These are phyloP conservation scores for Mortierella alpina DNA, from an alignment of 192 early-diverging fungal genomes.

Conservation along the genomic window DNA sequence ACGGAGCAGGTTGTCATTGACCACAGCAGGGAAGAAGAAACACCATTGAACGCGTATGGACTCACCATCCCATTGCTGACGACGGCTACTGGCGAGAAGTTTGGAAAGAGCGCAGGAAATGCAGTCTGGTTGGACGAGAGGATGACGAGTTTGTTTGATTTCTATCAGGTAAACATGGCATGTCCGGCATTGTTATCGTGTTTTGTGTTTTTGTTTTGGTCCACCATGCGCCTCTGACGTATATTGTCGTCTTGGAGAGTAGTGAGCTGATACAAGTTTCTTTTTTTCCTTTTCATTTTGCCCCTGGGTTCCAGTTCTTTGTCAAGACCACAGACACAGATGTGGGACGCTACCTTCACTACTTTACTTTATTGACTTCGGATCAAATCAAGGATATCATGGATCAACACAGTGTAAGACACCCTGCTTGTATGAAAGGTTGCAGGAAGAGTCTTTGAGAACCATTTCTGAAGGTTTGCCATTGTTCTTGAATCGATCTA, in stretches of 20 bases:
- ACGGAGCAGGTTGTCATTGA: conserved; percentile 44
- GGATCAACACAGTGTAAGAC: conserved; percentile 70
- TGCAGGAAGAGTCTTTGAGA: not conserved
- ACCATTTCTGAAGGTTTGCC: not conserved
- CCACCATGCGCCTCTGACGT: not conserved
- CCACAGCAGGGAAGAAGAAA: not conserved
- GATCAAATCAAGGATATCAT: conserved; percentile 71
- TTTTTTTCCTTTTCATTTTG: not conserved
- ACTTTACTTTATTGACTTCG: conserved; percentile 84
- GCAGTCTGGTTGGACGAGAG: conserved; percentile 91
- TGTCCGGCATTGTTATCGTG: not conserved
- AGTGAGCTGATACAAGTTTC: not conserved
- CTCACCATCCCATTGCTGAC: conserved; percentile 90
- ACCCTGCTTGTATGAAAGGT: not conserved
- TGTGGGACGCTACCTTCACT: conserved; percentile 76
- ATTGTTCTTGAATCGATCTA: conserved; percentile 12
- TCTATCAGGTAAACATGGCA: conserved; percentile 82
- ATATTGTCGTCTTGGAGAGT: not conserved
- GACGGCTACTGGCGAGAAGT: conserved; percentile 92
- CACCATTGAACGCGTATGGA: conserved; percentile 72
- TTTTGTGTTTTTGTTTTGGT: not conserved
- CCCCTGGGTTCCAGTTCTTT: conserved; percentile 73
- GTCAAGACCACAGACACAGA: conserved; percentile 85
- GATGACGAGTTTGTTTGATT: conserved; percentile 85
- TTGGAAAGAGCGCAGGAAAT: conserved; percentile 97